phyloP scores from a whole-genome alignment of 164 flowering plant species.

The Echeveria elegans region DNA sequence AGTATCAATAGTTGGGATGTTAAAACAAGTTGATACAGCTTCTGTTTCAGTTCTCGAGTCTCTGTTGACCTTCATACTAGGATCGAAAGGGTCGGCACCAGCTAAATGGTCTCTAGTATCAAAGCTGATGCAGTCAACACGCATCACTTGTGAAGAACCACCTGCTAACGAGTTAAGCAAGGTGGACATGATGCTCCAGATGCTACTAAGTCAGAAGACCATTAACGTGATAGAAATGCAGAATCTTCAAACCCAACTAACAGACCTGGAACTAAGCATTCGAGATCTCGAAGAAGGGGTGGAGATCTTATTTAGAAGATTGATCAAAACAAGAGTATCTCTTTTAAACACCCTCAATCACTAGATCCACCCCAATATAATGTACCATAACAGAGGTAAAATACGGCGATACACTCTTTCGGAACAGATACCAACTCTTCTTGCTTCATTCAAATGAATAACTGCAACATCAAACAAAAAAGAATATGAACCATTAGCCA shows the following conservation, averaged over 20 bases:
- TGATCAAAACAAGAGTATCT: conserved; percentile 18
- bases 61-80: conserved; percentile 13
- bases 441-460: background rate
- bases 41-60: conserved; percentile 12
- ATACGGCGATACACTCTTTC: background rate
- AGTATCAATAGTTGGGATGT: conserved; percentile 6
- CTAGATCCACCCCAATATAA: background rate
- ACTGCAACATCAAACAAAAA: background rate
- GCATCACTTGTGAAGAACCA: conserved; percentile 12
- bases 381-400: background rate
- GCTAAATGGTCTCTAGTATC: conserved; percentile 26
- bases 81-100: conserved; percentile 4
- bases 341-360: conserved; percentile 16
- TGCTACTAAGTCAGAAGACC: background rate
- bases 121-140: conserved; percentile 19
- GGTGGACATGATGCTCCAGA: conserved; percentile 15
- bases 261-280: conserved; percentile 4
- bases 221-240: background rate
- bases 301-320: conserved; percentile 10
- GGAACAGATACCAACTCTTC: background rate
- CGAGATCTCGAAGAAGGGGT: conserved; percentile 12
- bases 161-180: conserved; percentile 14
- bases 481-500: too few species aligned
- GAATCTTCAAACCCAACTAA: background rate
- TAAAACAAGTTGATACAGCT: conserved; percentile 17